These are phyloP conservation scores for Raphanus raphanistrum DNA, from an alignment of 345 rosid species.

Conservation along the genomic window DNA sequence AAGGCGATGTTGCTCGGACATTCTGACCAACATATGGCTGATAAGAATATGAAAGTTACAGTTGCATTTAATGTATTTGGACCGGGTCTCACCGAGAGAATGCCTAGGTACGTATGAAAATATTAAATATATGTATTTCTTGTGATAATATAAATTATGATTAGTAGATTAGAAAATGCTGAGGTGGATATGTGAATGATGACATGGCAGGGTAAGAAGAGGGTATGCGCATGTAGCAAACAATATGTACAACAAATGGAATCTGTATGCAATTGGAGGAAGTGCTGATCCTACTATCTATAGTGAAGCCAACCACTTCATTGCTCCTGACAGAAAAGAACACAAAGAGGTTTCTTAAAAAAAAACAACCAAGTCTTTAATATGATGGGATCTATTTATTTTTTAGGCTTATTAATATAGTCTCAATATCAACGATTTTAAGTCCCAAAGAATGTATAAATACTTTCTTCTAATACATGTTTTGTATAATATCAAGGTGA, in stretches of 20 bases:
- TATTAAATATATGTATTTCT: not conserved
- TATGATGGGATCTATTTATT: not conserved
- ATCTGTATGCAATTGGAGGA: conserved; percentile 83
- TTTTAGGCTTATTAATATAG: not conserved
- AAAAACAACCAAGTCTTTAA: too few relatives aligned
- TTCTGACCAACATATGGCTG: conserved; percentile 49
- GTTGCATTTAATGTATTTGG: conserved; percentile 71
- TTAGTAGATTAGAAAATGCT: not conserved
- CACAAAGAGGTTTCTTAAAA: conserved; percentile 50
- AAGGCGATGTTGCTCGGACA: conserved; percentile 73
- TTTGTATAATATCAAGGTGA: conserved; percentile 44
- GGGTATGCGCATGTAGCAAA: conserved; percentile 89
- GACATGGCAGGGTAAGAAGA: conserved; percentile 47
- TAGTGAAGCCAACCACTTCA: conserved; percentile 78
- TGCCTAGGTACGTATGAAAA: conserved; percentile 62
- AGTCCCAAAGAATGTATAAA: not conserved
- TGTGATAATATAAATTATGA: not conserved
- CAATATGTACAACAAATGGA: conserved; percentile 80
- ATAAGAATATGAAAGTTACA: conserved; percentile 75
- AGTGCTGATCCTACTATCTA: conserved; percentile 80
- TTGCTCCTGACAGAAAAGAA: conserved; percentile 44
- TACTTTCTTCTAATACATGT: not conserved
- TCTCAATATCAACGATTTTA: not conserved
- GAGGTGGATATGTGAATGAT: not conserved
- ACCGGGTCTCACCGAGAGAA: conserved; percentile 62